Base-by-base conservation (phyloP, 139 green algal genomes). In the Chlamydomonas incerta region DNA sequence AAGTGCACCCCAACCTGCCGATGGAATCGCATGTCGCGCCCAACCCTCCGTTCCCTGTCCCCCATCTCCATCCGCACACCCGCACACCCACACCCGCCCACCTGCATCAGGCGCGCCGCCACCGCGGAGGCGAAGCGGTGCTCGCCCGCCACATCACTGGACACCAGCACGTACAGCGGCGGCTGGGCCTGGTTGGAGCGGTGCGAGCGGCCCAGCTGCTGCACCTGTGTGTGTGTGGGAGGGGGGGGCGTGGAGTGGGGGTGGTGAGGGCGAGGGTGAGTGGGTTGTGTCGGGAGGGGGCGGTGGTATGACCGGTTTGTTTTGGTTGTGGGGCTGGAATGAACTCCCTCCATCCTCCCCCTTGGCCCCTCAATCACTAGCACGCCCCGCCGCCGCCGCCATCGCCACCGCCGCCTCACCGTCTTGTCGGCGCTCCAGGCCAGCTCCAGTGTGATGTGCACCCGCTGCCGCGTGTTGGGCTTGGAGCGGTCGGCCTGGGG, bases 141-240 rank as follows among this genome's bases (percentile, higher is more conserved):
- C 90, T 96, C 94, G 15, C 94, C 94, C 23, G 83, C 88, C 20
- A 93, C 88, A 55, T 92, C 73, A 10, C 90, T 93, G 63, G 87
- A 85, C 26, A 96, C 71, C 33, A 97, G 90, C 68, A 92, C 76
- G 90, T 97, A 98, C 79, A 93, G 83, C 31, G 95, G 95, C 31
- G 92, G 89, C 65, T 90, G 86, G 50, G 69, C 62, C 89, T 98
- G 95, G 88, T 98, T 97, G 86, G 87, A 92, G 79, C 86, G 79
- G 86, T 90, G 86, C 47, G 86, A 87, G 71, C 86, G 86, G 33
- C 86, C 86, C 60, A 90, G 79, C 86, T 90, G 87, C 90, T 93
- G 81, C 21, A 89, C 63, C 67, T 88, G 82, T 60, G 46, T 72
- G 63, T 58, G 41, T 14, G 26, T 37, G 46, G 35, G 37, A 50